A percentile compares a stretch with the other conserved stretches of the same genome.
Conservation (phyloP, 2,329 filamentous ascomycete genomes). For the Lojkania enalia region DNA sequence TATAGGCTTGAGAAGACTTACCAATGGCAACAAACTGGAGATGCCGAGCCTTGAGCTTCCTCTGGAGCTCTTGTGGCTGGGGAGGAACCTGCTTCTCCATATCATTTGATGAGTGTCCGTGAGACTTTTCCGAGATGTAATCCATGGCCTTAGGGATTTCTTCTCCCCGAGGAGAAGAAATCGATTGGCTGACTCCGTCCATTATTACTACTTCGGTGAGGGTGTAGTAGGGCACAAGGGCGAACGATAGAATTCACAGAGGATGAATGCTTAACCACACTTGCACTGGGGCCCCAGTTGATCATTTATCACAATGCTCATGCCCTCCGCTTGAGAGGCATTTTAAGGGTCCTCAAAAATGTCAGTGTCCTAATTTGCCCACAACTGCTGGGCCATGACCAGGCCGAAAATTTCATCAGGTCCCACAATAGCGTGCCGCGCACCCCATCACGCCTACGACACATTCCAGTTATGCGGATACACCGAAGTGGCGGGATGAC, state of each 20-base stretch:
- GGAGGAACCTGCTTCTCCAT: constrained; percentile 40
- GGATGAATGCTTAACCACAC: neutral
- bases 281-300: neutral
- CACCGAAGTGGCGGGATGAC: constrained; percentile 19
- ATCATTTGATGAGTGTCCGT: constrained; percentile 34
- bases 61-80: constrained; percentile 33
- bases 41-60: constrained; percentile 43
- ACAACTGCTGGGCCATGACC: constrained; percentile 2
- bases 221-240: neutral
- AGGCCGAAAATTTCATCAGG: constrained; percentile 38
- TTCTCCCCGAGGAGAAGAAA: constrained; percentile 22
- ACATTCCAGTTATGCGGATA: constrained; percentile 17
- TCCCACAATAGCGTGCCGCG: constrained; percentile 26
- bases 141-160: constrained; percentile 33
- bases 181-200: constrained; percentile 13
- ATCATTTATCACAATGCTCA: neutral
- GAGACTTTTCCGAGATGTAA: constrained; percentile 35
- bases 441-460: constrained; percentile 3
- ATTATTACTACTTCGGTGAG: neutral
- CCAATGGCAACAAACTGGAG: constrained; percentile 47
- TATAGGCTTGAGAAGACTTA: constrained; percentile 14
- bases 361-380: constrained; percentile 16
- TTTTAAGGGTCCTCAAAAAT: constrained; percentile 9
- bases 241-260: neutral
- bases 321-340: neutral